These are phyloP conservation scores for Raddia distichophylla DNA, from an alignment of 176 grass and related monocot genomes.

Conservation along the genomic window DNA sequence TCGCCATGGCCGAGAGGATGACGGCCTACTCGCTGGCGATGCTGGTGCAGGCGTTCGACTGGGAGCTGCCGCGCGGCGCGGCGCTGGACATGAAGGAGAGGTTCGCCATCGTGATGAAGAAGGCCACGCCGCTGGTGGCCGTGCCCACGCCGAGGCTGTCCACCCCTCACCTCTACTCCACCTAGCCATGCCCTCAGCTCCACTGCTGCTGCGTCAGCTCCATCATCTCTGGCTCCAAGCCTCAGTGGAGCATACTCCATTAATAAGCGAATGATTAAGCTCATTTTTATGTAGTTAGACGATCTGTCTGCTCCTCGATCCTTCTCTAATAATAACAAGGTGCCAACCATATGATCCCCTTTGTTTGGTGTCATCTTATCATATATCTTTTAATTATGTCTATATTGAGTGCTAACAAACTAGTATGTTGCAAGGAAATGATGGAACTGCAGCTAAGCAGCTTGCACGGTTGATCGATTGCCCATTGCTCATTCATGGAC, in stretches of 20 bases:
- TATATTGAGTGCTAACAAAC: too few species aligned
- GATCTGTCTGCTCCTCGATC: not conserved
- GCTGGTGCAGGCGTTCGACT: conserved; percentile 75
- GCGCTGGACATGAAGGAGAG: conserved; percentile 52
- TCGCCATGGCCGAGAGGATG: conserved; percentile 75
- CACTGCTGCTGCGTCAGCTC: not conserved
- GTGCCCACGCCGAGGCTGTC: conserved; percentile 66
- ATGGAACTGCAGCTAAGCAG: too few species aligned
- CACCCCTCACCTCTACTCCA: conserved; percentile 46
- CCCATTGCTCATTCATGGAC: too few species aligned
- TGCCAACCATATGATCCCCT: not conserved
- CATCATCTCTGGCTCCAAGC: not conserved
- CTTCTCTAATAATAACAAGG: not conserved
- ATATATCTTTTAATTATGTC: too few species aligned
- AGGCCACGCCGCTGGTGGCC: conserved; percentile 61
- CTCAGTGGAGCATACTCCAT: not conserved
- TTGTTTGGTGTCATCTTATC: too few species aligned
- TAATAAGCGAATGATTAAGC: not conserved
- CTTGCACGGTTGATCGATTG: too few species aligned
- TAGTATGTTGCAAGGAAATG: too few species aligned
- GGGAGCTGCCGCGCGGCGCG: conserved; percentile 54
- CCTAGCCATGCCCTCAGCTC: not conserved
- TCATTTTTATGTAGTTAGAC: not conserved
- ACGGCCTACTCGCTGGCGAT: conserved; percentile 56
- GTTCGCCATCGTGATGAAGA: conserved; percentile 87